These are phyloP conservation scores for Saccharomycopsis vini DNA, from an alignment of 805 yeast species.

Conservation along the genomic window DNA sequence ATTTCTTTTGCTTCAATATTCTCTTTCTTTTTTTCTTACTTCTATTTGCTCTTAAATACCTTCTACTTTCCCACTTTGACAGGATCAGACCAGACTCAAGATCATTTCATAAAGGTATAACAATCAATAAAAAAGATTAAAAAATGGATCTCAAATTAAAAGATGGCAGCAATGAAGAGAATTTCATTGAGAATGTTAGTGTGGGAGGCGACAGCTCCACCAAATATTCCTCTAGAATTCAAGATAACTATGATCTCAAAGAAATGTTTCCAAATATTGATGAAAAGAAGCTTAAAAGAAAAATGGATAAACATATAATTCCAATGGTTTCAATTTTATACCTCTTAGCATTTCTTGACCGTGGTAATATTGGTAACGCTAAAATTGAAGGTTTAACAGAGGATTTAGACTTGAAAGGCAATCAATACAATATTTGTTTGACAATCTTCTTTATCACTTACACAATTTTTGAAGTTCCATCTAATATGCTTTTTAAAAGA, in stretches of 20 bases:
- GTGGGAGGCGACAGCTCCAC: conserved; percentile 6
- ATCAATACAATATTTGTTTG: conserved; percentile 37
- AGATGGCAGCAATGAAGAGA: conserved; percentile 1
- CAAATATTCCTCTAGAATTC: neutral
- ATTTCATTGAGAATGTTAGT: conserved; percentile 3
- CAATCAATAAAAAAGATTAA: too few relatives aligned
- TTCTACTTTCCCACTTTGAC: too few relatives aligned
- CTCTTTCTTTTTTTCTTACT: too few relatives aligned
- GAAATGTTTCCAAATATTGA: conserved; percentile 17
- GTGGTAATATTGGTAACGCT: conserved; percentile 48
- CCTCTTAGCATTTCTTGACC: conserved; percentile 40
- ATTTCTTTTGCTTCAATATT: too few relatives aligned
- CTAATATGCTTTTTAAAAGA: conserved; percentile 37
- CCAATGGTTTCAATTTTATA: conserved; percentile 36
- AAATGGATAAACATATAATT: conserved; percentile 34
- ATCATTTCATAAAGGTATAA: too few relatives aligned
- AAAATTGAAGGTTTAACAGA: conserved; percentile 40
- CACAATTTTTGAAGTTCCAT: conserved; percentile 38
- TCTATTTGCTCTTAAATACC: too few relatives aligned
- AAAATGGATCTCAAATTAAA: neutral
- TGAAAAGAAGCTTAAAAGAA: conserved; percentile 25
- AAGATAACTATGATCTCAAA: neutral
- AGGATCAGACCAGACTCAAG: too few relatives aligned
- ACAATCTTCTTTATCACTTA: conserved; percentile 42
- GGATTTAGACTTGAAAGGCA: conserved; percentile 33